Evolutionary conservation across 2,329 filamentous ascomycete genomes (phyloP).

Genomic region (Beauveria caledonica): DNA sequence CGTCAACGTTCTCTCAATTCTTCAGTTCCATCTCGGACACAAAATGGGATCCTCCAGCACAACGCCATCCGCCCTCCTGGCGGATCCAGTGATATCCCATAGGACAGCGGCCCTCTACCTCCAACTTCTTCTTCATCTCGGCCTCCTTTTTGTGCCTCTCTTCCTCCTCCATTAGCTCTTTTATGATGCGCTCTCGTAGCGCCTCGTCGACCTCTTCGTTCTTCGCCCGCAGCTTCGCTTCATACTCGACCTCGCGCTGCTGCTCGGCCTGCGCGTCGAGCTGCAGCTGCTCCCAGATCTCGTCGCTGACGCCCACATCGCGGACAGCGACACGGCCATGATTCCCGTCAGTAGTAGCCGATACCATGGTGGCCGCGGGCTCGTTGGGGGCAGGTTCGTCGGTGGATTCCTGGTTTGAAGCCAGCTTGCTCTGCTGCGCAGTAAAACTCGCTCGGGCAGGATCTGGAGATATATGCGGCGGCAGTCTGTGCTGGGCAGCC

Average conservation of each 20-base stretch:
- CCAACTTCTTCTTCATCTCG: conserved; percentile 38
- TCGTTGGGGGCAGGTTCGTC: not conserved
- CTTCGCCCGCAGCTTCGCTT: conserved; percentile 21
- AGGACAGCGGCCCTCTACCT: conserved; percentile 45
- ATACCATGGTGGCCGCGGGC: no score
- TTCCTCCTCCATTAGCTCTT: conserved; percentile 30
- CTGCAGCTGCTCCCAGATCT: conserved; percentile 52
- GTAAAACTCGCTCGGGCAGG: not conserved
- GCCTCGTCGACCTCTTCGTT: conserved; percentile 21
- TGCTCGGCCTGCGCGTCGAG: conserved; percentile 34
- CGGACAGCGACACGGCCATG: conserved; percentile 21
- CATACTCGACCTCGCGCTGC: conserved; percentile 29
- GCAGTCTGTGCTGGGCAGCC: not conserved
- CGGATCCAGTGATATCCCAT: not conserved
- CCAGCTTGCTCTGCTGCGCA: not conserved
- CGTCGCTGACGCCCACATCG: conserved; percentile 52
- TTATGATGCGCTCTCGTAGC: conserved; percentile 26
- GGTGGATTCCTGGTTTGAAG: no score
- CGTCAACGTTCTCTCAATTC: no score
- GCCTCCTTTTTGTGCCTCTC: conserved; percentile 28
- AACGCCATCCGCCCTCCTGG: not conserved
- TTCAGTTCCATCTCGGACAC: conserved; percentile 19
- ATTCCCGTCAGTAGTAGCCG: conserved; percentile 16
- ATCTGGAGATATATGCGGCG: not conserved
- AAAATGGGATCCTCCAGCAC: not conserved